Evolutionary conservation across 2,329 filamentous ascomycete genomes (phyloP).

Genomic region (Beauveria sp.): DNA sequence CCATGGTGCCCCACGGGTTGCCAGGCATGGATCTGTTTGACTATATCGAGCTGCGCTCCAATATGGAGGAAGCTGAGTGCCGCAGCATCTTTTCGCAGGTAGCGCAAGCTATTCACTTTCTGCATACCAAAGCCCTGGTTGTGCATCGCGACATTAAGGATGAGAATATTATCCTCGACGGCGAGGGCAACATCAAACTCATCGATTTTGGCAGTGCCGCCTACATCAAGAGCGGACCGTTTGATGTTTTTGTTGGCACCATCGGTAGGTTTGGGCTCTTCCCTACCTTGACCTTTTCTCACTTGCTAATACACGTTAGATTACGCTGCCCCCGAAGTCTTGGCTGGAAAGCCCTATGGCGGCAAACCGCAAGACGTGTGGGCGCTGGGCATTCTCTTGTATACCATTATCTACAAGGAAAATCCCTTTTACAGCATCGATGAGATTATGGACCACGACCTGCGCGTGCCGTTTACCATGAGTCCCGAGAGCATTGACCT

Average conservation of each 20-base stretch:
- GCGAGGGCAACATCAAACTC: conserved; percentile 90
- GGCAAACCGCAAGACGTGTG: conserved; percentile 98
- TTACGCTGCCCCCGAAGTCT: conserved; percentile 96
- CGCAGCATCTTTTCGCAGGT: conserved; percentile 94
- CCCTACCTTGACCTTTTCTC: neutral
- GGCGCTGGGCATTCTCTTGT: conserved; percentile 92
- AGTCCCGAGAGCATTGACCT: conserved; percentile 91
- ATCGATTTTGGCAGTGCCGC: conserved; percentile 98
- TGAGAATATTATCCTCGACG: conserved; percentile 93
- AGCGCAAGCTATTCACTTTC: conserved; percentile 77
- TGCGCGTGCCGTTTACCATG: conserved; percentile 81
- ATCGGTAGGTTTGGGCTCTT: conserved; percentile 62
- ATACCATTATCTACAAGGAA: conserved; percentile 99
- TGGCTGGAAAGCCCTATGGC: conserved; percentile 83
- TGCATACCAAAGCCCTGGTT: conserved; percentile 83
- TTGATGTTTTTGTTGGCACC: conserved; percentile 97
- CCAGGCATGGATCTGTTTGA: conserved; percentile 99
- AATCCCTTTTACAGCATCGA: conserved; percentile 99
- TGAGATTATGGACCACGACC: conserved; percentile 96
- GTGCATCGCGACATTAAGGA: conserved; percentile 99
- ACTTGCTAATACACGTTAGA: conserved; percentile 44
- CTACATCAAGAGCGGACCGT: conserved; percentile 96
- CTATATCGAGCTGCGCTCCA: conserved; percentile 92
- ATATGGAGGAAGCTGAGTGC: conserved; percentile 93
- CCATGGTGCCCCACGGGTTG: conserved; percentile 91